phyloP scores from a whole-genome alignment of 2,329 filamentous ascomycete genomes.

The Monilinia fructigena region DNA sequence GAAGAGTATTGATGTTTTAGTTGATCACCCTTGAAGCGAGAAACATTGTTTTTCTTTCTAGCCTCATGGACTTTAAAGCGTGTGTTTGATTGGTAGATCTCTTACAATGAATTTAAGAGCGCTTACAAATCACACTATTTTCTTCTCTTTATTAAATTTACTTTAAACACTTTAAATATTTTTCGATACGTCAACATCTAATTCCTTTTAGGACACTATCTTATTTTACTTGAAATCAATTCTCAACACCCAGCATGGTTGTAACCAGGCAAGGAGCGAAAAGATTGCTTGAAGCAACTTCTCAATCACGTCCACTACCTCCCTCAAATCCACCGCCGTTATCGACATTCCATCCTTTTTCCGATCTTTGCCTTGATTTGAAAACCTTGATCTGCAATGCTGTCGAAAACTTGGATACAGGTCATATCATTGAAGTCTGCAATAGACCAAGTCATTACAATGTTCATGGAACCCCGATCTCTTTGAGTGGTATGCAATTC shows the following conservation, averaged over 20 bases:
- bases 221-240: too few relatives aligned
- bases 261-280: not conserved
- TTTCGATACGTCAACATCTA: too few relatives aligned
- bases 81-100: too few relatives aligned
- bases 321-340: not conserved
- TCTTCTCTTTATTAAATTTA: too few relatives aligned
- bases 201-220: too few relatives aligned
- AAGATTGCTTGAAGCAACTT: not conserved
- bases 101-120: too few relatives aligned
- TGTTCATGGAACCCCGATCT: not conserved
- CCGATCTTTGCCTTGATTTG: not conserved
- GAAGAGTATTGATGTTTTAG: too few relatives aligned
- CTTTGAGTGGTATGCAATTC: slow-evolving; percentile 11
- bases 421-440: slow-evolving; percentile 15
- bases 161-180: too few relatives aligned
- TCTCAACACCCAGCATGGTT: not conserved
- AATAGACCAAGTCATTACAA: slow-evolving; percentile 10
- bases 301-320: not conserved
- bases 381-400: not conserved
- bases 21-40: too few relatives aligned
- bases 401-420: not conserved
- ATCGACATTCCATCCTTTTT: slow-evolving; percentile 5
- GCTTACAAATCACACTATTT: too few relatives aligned
- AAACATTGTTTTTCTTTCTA: too few relatives aligned
- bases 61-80: too few relatives aligned